A percentile compares a stretch with the other conserved stretches of the same genome.
Conservation (phyloP, 805 yeast genomes). For the Cyberlindnera veronae region DNA sequence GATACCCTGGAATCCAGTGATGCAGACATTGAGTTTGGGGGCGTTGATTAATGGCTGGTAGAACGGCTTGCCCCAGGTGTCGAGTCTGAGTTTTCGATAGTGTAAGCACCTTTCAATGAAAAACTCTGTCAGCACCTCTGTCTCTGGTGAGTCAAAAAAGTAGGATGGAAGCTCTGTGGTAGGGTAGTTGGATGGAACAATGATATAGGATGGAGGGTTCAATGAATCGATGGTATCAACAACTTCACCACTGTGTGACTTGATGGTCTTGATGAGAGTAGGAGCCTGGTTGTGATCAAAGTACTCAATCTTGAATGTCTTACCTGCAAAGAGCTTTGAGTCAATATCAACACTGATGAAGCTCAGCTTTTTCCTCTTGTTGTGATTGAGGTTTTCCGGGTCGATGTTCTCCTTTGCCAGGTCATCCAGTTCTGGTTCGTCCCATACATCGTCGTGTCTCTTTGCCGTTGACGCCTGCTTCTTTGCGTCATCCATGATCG, state of each 20-base stretch:
- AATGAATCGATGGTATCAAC: slow-evolving; percentile 3
- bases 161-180: slow-evolving; percentile 14
- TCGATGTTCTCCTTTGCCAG: neutral
- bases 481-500: slow-evolving; percentile 29
- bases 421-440: slow-evolving; percentile 13
- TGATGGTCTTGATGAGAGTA: slow-evolving; percentile 40
- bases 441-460: slow-evolving; percentile 20
- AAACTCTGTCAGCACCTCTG: slow-evolving; percentile 67
- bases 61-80: slow-evolving; percentile 61
- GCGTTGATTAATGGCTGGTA: slow-evolving; percentile 20
- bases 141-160: slow-evolving; percentile 16
- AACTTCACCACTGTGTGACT: slow-evolving; percentile 42
- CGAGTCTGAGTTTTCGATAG: slow-evolving; percentile 46
- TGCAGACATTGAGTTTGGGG: slow-evolving; percentile 30
- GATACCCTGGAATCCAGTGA: slow-evolving; percentile 76
- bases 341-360: slow-evolving; percentile 5
- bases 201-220: slow-evolving; percentile 10
- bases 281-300: slow-evolving; percentile 37
- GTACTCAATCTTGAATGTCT: slow-evolving; percentile 40
- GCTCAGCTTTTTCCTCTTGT: slow-evolving; percentile 4
- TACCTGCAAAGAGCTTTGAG: slow-evolving; percentile 37
- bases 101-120: slow-evolving; percentile 70
- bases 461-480: slow-evolving; percentile 2
- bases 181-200: slow-evolving; percentile 24
- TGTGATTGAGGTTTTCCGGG: neutral